Base-by-base conservation (phyloP, 2,329 filamentous ascomycete species). In the Tolypocladium sp. region DNA sequence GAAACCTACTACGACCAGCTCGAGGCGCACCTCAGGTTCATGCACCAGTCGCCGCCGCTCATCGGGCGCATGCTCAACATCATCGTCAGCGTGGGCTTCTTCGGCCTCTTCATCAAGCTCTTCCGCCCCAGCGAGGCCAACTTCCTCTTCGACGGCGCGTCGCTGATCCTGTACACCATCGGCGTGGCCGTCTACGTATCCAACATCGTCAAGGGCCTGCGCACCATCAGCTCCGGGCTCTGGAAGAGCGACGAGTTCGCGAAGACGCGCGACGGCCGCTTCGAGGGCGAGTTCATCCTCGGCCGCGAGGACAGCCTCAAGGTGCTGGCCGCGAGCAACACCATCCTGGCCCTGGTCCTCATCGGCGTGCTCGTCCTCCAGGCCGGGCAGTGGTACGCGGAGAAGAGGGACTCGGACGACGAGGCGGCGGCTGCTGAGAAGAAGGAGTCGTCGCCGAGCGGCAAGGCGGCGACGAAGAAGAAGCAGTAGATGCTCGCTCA, bases 381-480 rank as follows among this genome's bases (percentile, higher is more conserved):
- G 83, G 91, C 91, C 25, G 94, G 94, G 13, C 91, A 97, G 82
- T 97, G 93, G 94, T 99, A 99, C 77, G 94, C 94, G 33, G 92
- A 97, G 82, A 83, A 90, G 71, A 95, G 95, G 77, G 92, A 97
- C 75, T 82, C 82, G 69, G 89, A 92, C 71, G 92, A 97, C 74
- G 80, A 83, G 59, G 85, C 84, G 69, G 82, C 85, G 70, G 80
- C 88, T 63, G 83, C 86, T 65, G 67, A 72, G 63, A 67, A 69
- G 65, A 67, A 67, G 58, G 63, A 66, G 53, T 57, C 63, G 22
- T 62, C 66, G 13, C 61, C 66, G 12, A 35, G 57, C 46, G 62
- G 60, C 58, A 71, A 71, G 63, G 65, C 69, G 44, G 61, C 67
- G 41, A 60, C 63, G 41, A 74, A 74, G 67, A 76, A 75, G 68